phyloP scores from a whole-genome alignment of 768 basidiomycete species.

The Cubamyces lactineus region DNA sequence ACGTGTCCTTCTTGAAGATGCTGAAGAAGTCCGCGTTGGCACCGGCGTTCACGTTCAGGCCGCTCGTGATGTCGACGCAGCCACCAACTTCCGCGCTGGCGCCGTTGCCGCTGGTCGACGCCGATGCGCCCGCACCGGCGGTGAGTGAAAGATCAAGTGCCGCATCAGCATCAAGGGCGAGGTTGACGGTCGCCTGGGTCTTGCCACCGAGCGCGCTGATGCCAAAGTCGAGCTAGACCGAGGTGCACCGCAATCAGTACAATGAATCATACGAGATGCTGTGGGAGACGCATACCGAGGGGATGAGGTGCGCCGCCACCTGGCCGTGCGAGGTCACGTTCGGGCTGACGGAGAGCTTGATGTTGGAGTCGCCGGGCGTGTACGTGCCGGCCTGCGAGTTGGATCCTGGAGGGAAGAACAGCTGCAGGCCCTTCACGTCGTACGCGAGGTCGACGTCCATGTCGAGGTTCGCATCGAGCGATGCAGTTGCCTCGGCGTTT shows the following conservation, averaged over 20 bases:
- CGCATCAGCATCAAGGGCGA: slow-evolving; percentile 41
- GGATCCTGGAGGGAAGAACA: slow-evolving; percentile 47
- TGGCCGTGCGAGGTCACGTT: slow-evolving; percentile 45
- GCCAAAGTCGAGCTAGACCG: slow-evolving; percentile 43
- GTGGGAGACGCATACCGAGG: slow-evolving; percentile 29
- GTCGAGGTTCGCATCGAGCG: slow-evolving; percentile 43
- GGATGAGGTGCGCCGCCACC: slow-evolving; percentile 53
- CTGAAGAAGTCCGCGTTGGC: slow-evolving; percentile 30
- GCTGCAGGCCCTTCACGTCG: slow-evolving; percentile 43
- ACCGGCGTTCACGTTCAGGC: slow-evolving; percentile 26
- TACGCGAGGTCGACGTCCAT: slow-evolving; percentile 49
- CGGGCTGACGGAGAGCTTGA: slow-evolving; percentile 47
- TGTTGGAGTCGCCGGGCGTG: slow-evolving; percentile 33
- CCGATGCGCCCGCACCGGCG: slow-evolving; percentile 1
- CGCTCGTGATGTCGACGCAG: slow-evolving; percentile 29
- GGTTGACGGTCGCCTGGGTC: slow-evolving; percentile 44
- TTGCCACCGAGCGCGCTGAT: slow-evolving; percentile 43
- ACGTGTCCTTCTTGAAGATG: slow-evolving; percentile 27
- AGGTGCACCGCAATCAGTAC: not conserved
- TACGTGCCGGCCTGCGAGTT: slow-evolving; percentile 25
- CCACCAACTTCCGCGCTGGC: slow-evolving; percentile 21
- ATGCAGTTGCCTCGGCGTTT: slow-evolving; percentile 35
- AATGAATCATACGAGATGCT: not conserved
- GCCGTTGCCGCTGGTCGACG: slow-evolving; percentile 15
- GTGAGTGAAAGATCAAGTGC: slow-evolving; percentile 34